A percentile compares a stretch with the other conserved stretches of the same genome.
Evolutionary conservation across 805 yeast species (phyloP).

Genomic region (Wickerhamiella spandovensis): DNA sequence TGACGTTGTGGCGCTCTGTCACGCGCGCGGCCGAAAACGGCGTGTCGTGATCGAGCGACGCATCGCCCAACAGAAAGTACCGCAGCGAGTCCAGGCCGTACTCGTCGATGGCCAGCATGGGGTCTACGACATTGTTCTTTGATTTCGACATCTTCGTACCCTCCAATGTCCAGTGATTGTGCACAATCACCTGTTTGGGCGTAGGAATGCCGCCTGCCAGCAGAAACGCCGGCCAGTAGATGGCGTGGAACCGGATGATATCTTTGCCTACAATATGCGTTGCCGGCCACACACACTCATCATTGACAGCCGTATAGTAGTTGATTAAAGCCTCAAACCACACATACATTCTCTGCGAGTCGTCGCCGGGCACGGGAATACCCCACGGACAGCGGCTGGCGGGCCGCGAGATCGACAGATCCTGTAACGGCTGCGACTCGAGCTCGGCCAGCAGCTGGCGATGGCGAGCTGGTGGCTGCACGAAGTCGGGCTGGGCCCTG

Average conservation of each 20-base stretch:
- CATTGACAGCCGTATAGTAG: conserved; percentile 42
- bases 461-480: conserved; percentile 51
- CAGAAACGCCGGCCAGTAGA: conserved; percentile 88
- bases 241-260: conserved; percentile 73
- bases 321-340: conserved; percentile 94
- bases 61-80: conserved; percentile 61
- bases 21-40: conserved; percentile 61
- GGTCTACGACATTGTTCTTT: conserved; percentile 88
- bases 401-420: conserved; percentile 84
- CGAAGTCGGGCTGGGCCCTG: conserved; percentile 39
- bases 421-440: conserved; percentile 32
- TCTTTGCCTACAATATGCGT: conserved; percentile 88
- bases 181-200: conserved; percentile 71
- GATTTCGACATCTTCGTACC: conserved; percentile 93
- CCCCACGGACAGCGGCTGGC: conserved; percentile 74
- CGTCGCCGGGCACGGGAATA: conserved; percentile 56
- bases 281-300: conserved; percentile 43
- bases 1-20: conserved; percentile 26
- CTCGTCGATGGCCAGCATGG: conserved; percentile 43
- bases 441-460: conserved; percentile 46
- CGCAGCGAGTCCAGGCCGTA: conserved; percentile 55
- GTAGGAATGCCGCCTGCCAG: conserved; percentile 64
- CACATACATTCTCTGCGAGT: conserved; percentile 82
- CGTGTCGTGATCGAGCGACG: conserved; percentile 63
- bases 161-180: conserved; percentile 85